Evolutionary conservation across 179 eudicot genomes (phyloP).

Genomic region (Patellifolia procumbens): DNA sequence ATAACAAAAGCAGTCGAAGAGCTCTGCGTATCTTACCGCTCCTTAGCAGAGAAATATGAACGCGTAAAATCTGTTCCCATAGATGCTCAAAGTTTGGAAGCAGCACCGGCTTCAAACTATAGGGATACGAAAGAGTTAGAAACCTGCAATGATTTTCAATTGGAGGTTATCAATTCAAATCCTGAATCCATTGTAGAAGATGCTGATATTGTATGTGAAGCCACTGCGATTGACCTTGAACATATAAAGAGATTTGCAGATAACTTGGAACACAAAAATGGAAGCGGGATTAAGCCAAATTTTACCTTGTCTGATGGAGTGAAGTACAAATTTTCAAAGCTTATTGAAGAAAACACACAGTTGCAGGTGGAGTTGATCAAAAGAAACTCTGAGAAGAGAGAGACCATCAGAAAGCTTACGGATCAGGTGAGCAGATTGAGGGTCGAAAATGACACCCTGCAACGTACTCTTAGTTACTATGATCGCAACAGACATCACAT

Average conservation of each 20-base stretch:
- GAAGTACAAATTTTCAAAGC: slow-evolving; percentile 22
- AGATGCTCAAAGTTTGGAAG: background rate
- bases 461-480: slow-evolving; percentile 20
- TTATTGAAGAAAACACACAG: slow-evolving; percentile 29
- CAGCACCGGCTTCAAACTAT: slow-evolving; percentile 11
- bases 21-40: slow-evolving; percentile 28
- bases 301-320: slow-evolving; percentile 6
- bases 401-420: slow-evolving; percentile 28
- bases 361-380: slow-evolving; percentile 32
- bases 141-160: slow-evolving; percentile 21
- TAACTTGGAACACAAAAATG: slow-evolving; percentile 5
- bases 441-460: slow-evolving; percentile 23
- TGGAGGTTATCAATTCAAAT: slow-evolving; percentile 16
- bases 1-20: slow-evolving; percentile 18
- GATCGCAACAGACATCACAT: slow-evolving; percentile 21
- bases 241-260: background rate
- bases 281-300: slow-evolving; percentile 4
- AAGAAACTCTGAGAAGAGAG: slow-evolving; percentile 38
- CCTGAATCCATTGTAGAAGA: slow-evolving; percentile 32
- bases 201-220: slow-evolving; percentile 23
- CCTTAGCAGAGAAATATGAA: slow-evolving; percentile 27
- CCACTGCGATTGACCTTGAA: background rate
- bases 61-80: slow-evolving; percentile 6
- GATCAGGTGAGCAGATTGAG: slow-evolving; percentile 25
- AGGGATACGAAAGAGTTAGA: slow-evolving; percentile 4